phyloP scores from a whole-genome alignment of 164 flowering plant species.

The Sedum album region DNA sequence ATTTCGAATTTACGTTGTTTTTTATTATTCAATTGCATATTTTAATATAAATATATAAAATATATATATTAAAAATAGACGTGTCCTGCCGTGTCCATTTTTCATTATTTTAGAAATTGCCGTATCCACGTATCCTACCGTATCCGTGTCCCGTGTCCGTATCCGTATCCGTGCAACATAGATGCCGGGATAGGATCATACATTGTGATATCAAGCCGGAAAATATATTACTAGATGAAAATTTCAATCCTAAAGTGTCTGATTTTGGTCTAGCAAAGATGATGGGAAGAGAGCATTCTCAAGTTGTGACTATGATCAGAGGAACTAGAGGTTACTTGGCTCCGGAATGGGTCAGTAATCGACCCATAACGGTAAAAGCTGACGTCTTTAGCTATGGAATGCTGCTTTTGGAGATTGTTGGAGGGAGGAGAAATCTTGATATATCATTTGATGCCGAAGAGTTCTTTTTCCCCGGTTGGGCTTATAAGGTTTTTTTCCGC shows the following conservation, averaged over 20 bases:
- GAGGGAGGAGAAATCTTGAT: slow-evolving; percentile 88
- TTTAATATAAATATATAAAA: too few species aligned
- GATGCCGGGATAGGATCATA: slow-evolving; percentile 66
- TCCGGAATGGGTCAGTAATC: slow-evolving; percentile 91
- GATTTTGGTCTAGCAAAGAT: slow-evolving; percentile 93
- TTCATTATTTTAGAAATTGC: too few species aligned
- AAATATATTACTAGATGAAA: slow-evolving; percentile 77
- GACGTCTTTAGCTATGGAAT: slow-evolving; percentile 94
- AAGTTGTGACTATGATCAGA: slow-evolving; percentile 84
- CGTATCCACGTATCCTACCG: too few species aligned
- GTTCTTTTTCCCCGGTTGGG: slow-evolving; percentile 93
- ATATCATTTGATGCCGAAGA: slow-evolving; percentile 67
- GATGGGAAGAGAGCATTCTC: slow-evolving; percentile 91
- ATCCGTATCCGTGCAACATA: too few species aligned
- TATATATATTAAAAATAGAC: too few species aligned
- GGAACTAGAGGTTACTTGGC: slow-evolving; percentile 94
- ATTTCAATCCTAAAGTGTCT: slow-evolving; percentile 82
- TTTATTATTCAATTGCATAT: too few species aligned
- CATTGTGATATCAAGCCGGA: slow-evolving; percentile 98
- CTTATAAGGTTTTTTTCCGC: slow-evolving; percentile 46
- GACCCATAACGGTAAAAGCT: slow-evolving; percentile 90
- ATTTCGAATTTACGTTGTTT: too few species aligned
- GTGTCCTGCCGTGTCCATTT: too few species aligned
- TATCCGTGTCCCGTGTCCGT: too few species aligned
- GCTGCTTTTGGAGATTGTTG: slow-evolving; percentile 87